Percentiles rank a stretch among this genome's conserved stretches.
Evolutionary conservation across 2,329 filamentous ascomycete genomes (phyloP).

Genomic region (Trichoderma sp.): DNA sequence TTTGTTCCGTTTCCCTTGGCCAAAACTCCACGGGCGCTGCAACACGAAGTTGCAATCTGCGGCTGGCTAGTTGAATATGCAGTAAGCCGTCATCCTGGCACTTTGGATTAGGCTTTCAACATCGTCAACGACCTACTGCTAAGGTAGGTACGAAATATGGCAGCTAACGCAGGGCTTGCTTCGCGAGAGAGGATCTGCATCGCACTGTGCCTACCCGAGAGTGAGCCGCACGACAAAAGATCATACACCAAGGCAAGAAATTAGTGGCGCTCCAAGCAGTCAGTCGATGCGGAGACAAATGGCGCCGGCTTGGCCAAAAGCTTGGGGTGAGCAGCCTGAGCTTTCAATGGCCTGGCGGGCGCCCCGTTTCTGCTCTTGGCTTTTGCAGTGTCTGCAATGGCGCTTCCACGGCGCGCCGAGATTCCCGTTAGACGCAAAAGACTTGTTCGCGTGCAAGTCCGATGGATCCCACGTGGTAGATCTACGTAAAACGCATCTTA

Average conservation of each 20-base stretch:
- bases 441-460: background rate
- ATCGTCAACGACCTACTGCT: background rate
- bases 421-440: constrained; percentile 20
- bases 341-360: constrained; percentile 15
- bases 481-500: constrained; percentile 4
- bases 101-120: background rate
- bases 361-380: background rate
- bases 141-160: background rate
- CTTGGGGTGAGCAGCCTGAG: background rate
- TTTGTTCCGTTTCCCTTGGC: background rate
- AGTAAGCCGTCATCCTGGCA: constrained; percentile 13
- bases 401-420: constrained; percentile 4
- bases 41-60: background rate
- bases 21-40: background rate
- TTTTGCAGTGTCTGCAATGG: background rate
- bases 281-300: constrained; percentile 18
- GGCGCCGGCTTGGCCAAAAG: constrained; percentile 18
- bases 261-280: background rate
- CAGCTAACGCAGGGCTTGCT: background rate
- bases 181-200: background rate
- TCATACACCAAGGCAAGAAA: background rate
- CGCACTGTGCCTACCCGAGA: background rate
- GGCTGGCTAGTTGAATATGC: constrained; percentile 16
- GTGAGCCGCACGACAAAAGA: background rate
- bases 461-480: constrained; percentile 28